Evolutionary conservation across 2,329 filamentous ascomycete genomes (phyloP), one percentile per base, ranked within the genome.

Genomic region (Epichloe baconii): DNA sequence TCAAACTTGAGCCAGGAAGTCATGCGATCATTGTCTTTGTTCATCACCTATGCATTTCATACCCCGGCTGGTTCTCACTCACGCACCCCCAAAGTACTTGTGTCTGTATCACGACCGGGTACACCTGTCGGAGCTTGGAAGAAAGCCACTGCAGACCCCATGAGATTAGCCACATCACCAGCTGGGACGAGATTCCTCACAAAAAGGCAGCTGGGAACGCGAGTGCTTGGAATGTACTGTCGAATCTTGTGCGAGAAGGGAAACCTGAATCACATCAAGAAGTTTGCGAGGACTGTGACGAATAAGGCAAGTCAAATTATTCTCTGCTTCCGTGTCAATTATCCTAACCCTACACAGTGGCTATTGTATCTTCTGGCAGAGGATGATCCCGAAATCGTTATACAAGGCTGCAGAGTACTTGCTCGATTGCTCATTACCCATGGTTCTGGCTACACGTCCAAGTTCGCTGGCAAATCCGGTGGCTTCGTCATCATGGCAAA

Each of bases 201-300:
- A 2, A 84, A 84, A 62, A 78, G 80, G 56, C 80, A 89, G 53
- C 71, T 95, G 38, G 89, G 88, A 7, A 76, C 83, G 38, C 82
- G 78, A 55, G 79, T 96, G 49, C 71, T 96, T 19, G 79, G 79
- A 56, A 82, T 95, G 68, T 91, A 93, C 61, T 78, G 85, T 7
- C 77, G 82, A 26, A 74, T 95, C 11, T 72, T 96, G 10, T 95
- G 89, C 60, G 82, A 87, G 54, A 80, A 80, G 59, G 77, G 77
- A 21, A 88, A 83, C 56, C 69, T 77, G 10, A 72, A 72, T 14
- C 82, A 85, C 54, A 85, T 95, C 51, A 81, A 83, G 62, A 93
- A 89, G 59, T 97, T 98, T 71, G 88, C 89, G 5, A 86, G 85
- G 62, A 94, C 91, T 1, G 91, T 98, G 8, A 96, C 91, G 21